Conservation (phyloP, 2,329 filamentous ascomycete species). For the Penicillium decumbens region DNA sequence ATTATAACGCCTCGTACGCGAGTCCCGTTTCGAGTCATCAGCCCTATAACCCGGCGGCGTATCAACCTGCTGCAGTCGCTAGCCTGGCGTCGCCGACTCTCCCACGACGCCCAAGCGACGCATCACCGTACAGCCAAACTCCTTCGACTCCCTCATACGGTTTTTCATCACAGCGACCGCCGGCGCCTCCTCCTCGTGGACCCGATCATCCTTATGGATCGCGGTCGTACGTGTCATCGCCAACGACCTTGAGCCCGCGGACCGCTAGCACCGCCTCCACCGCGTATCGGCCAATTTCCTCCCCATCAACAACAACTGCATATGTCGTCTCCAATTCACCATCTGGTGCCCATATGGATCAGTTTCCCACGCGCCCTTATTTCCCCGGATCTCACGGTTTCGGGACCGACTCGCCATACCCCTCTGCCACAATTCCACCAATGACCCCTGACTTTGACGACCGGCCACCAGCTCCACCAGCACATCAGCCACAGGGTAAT, state of each 20-base stretch:
- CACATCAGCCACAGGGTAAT: conserved; percentile 27
- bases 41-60: conserved; percentile 50
- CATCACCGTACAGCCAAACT: conserved; percentile 25
- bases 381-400: conserved; percentile 22
- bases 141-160: conserved; percentile 33
- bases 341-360: conserved; percentile 13
- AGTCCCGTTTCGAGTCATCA: conserved; percentile 34
- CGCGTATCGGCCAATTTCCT: conserved; percentile 26
- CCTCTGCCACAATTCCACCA: conserved; percentile 20
- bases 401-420: conserved; percentile 23
- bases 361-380: conserved; percentile 23
- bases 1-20: conserved; percentile 44
- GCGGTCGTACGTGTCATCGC: conserved; percentile 33
- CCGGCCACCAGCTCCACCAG: conserved; percentile 33
- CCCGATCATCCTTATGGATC: conserved; percentile 38
- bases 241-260: conserved; percentile 22
- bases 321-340: conserved; percentile 26
- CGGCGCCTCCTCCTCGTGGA: conserved; percentile 38
- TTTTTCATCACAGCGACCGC: conserved; percentile 32
- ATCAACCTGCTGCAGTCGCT: conserved; percentile 37
- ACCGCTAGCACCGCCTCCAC: conserved; percentile 23
- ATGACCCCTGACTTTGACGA: conserved; percentile 23
- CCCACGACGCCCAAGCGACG: conserved; percentile 31
- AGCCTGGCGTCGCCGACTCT: conserved; percentile 31
- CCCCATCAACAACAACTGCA: conserved; percentile 16